Base-by-base conservation (phyloP, 1,284 basidiomycete species). In the Pterula multifida region DNA sequence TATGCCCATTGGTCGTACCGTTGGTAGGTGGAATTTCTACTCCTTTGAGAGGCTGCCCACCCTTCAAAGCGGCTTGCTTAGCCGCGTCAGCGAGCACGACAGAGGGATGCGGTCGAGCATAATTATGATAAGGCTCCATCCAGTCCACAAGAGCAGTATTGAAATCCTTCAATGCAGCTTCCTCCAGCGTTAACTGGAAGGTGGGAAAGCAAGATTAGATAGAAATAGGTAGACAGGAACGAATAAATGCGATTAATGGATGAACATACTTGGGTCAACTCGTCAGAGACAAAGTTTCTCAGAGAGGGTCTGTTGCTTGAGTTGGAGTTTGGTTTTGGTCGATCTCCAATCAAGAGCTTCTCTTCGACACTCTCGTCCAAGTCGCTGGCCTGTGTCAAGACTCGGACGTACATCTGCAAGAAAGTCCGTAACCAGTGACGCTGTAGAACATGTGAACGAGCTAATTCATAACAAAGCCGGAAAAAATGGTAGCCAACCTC, bases 281-380 rank as follows among this genome's bases (percentile, higher is more conserved):
- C 67, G 52, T 69, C 58, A 6, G 68, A 58, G 1, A 87, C 66
- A 49, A 83, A 76, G 51, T 82, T 76, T 50, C 66, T 69, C 36
- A 86, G 59, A 6, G 79, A 71, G 17, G 75, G 57, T 51, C 72
- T 70, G 36, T 67, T 69, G 36, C 75, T 72, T 1, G 72, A 68
- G 47, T 75, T 71, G 11, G 68, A 63, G 46, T 69, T 76, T 54
- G 76, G 77, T 60, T 83, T 86, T 3, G 84, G 85, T 21, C 84
- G 73, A 63, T 88, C 85, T 28, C 85, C 85, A 52, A 88, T 79
- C 26, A 88, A 68, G 3, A 86, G 68, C 58, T 84, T 85, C 59
- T 86, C 84, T 61, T 88, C 84, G 1, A 86, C 80, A 1, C 72
- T 75, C 54, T 85, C 82, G 55, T 85, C 79, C 44, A 89, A 66